Base-by-base conservation (phyloP, 768 basidiomycete genomes). In the Lentinula sp. region DNA sequence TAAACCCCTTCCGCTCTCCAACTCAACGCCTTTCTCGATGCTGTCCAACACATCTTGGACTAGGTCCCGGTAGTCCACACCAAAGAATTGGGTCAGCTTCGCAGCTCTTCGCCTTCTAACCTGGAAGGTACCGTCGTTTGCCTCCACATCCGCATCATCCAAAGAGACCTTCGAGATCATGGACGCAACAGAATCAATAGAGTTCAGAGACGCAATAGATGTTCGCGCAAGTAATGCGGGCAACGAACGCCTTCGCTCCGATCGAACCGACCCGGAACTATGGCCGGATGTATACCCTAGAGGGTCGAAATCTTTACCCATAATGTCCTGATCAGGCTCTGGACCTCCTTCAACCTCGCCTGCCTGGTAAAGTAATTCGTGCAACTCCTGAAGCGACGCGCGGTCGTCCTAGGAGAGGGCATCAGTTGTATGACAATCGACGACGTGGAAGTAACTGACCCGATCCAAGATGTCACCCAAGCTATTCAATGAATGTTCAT, bases 31-130 rank as follows among this genome's bases (percentile, higher is more conserved):
- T 62, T 75, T 81, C 72, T 93, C 91, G 66, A 94, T 87, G 56
- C 88, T 91, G 65, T 91, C 89, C 64, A 94, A 72, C 35, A 94
- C 82, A 68, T 93, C 88, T 42, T 77, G 79, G 59, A 93, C 85
- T 60, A 93, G 74, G 59, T 89, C 88, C 31, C 84, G 81, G 71
- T 94, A 93, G 70, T 91, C 82, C 45, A 93, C 92, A 23, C 91
- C 91, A 73, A 94, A 94, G 79, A 93, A 93, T 73, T 87, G 81
- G 31, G 88, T 87, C 62, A 94, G 79, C 76, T 94, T 94, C 63
- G 91, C 91, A 4, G 91, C 91, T 61, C 86, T 78, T 45, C 84
- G 77, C 57, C 92, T 78, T 51, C 91, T 85, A 60, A 80, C 70
- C 70, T 93, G 88, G 78, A 93, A 93, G 62, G 32, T n/a, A n/a